Percentiles rank a stretch among this genome's conserved stretches.
phyloP scores from a whole-genome alignment of 164 flowering plant species.

The Berberis thunbergii region DNA sequence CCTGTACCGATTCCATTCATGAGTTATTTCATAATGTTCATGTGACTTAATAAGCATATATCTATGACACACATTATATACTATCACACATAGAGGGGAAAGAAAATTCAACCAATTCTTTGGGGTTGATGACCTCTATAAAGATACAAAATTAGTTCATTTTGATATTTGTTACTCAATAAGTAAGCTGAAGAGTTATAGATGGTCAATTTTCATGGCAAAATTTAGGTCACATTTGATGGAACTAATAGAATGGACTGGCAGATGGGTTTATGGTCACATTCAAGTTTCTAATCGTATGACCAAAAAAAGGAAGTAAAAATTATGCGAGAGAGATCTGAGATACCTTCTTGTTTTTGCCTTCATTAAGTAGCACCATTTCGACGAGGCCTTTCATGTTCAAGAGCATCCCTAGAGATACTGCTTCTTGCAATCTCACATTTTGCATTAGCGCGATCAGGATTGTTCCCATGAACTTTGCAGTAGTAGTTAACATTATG shows the following conservation, averaged over 20 bases:
- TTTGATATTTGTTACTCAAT: no score
- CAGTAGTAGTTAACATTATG: not conserved
- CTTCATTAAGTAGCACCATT: slow-evolving; percentile 9
- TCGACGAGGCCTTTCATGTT: slow-evolving; percentile 15
- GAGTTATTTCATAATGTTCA: no score
- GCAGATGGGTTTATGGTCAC: no score
- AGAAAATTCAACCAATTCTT: not conserved
- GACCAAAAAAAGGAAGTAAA: no score
- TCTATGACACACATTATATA: not conserved
- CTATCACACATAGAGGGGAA: not conserved
- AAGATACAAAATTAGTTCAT: no score
- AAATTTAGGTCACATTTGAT: no score
- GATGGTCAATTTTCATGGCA: no score
- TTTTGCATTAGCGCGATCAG: not conserved
- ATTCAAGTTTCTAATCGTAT: no score
- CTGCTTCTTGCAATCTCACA: slow-evolving; percentile 4
- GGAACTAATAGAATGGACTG: no score
- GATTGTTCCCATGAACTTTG: slow-evolving; percentile 4
- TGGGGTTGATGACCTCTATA: not conserved
- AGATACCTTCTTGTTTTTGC: slow-evolving; percentile 11
- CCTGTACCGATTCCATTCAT: slow-evolving; percentile 8
- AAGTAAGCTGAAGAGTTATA: no score
- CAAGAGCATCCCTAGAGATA: slow-evolving; percentile 12
- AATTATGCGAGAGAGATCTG: not conserved
- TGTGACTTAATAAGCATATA: not conserved